Base-by-base conservation (phyloP, 176 grass and related monocot genomes). In the Guadua angustifolia region DNA sequence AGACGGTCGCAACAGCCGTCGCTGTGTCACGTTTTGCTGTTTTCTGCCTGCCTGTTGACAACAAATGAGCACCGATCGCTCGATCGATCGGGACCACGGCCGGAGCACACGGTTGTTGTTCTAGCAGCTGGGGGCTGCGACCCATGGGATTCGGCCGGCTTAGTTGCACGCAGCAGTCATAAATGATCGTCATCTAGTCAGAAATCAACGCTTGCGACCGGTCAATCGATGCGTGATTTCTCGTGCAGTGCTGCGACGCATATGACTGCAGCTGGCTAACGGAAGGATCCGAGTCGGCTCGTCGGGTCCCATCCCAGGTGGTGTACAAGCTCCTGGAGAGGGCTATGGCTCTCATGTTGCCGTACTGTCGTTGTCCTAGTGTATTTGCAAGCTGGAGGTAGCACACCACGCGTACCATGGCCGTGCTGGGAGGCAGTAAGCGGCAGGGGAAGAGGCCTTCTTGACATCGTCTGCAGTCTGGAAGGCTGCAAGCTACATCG, bases 321-420 rank as follows among this genome's bases (percentile, higher is more conserved):
- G 5, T 32, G 26, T 64, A 72, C 52, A 22, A 16, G 40, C 39
- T 29, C 13, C 32, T 56, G 67, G 52, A 32, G 0, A n/a, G 13
- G 47, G 3, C 12, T 49, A 49, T 13, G 46, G 0, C 38, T 39
- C 6, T 39, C 38, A 39, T 39, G 38, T 39, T 13, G 22, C 29
- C 22, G 13, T 19, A 19, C 18, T 53, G 58, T 49, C 82, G 14
- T 6, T 60, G 73, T 77, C 67, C 38, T 55, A 10, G 44, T 66
- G 38, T 6, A 42, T 21, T 36, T 25, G 74, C 84, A 79, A 79
- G 84, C 75, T 86, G 75, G 75, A 42, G 61, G 56, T 24, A 58
- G 69, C 40, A 2, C 50, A 77, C 62, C 33, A 29, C n/a, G 19
- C 75, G 21, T 22, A 76, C 73, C 40, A 46, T 17, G 12, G 25